These are phyloP conservation scores for Penicillium malachiteum DNA, from an alignment of 495 filamentous ascomycete species.

Conservation along the genomic window DNA sequence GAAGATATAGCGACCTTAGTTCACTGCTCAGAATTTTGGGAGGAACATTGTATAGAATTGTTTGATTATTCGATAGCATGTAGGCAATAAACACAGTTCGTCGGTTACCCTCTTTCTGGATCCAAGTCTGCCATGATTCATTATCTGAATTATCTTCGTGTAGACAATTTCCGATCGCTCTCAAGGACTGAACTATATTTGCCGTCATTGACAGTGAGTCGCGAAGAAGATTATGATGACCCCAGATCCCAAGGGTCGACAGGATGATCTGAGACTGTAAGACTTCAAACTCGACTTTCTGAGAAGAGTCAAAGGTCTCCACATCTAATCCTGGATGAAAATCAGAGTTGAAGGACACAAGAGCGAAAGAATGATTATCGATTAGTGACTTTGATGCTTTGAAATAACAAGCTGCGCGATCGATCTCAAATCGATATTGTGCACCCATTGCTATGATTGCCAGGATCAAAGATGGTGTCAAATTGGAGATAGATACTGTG, in stretches of 20 bases:
- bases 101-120: constrained; percentile 2
- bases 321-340: not conserved
- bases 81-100: constrained; percentile 14
- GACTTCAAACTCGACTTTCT: not conserved
- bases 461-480: not conserved
- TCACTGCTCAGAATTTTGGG: constrained; percentile 16
- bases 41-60: constrained; percentile 17
- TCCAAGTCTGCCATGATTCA: constrained; percentile 3
- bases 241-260: constrained; percentile 4
- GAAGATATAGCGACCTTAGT: constrained; percentile 14
- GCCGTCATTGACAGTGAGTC: not conserved
- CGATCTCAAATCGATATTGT: constrained; percentile 9
- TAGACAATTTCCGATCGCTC: not conserved
- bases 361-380: not conserved
- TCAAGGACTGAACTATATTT: not conserved
- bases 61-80: constrained; percentile 16
- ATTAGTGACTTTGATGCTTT: constrained; percentile 3
- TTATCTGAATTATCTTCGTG: not conserved
- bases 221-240: not conserved
- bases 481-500: not conserved
- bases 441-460: constrained; percentile 9
- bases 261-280: constrained; percentile 9
- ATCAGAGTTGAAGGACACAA: not conserved
- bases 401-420: not conserved
- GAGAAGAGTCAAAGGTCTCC: not conserved